A percentile compares a stretch with the other conserved stretches of the same genome.
Evolutionary conservation across 441 rosid species (phyloP).

Genomic region (Euphorbia celastroides): DNA sequence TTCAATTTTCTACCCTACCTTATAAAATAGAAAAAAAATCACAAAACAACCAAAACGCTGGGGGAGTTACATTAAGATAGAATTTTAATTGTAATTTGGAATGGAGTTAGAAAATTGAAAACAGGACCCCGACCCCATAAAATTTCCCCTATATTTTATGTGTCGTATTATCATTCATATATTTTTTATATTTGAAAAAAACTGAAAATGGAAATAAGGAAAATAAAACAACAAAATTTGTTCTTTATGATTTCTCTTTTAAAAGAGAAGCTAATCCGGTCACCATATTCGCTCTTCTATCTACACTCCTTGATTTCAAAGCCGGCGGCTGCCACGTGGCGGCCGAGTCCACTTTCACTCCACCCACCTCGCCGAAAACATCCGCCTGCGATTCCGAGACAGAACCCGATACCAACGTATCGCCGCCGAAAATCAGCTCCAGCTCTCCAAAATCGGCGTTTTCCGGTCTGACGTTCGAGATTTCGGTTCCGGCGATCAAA

Average conservation of each 20-base stretch:
- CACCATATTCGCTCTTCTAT: slow-evolving; percentile 60
- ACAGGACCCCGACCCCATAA: too few relatives aligned
- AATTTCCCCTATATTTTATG: slow-evolving; percentile 14
- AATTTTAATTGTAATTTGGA: too few relatives aligned
- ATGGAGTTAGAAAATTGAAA: too few relatives aligned
- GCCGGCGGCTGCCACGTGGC: slow-evolving; percentile 54
- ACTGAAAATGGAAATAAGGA: slow-evolving; percentile 3
- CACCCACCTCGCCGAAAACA: slow-evolving; percentile 4
- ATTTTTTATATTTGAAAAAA: slow-evolving; percentile 20
- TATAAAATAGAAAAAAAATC: too few relatives aligned
- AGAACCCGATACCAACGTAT: slow-evolving; percentile 10
- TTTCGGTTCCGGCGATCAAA: slow-evolving; percentile 14
- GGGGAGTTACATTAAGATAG: too few relatives aligned
- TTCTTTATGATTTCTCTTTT: slow-evolving; percentile 56
- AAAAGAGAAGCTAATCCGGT: slow-evolving; percentile 87
- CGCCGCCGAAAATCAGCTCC: slow-evolving; percentile 58
- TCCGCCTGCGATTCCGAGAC: slow-evolving; percentile 21
- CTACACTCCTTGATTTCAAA: slow-evolving; percentile 46
- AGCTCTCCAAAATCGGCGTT: slow-evolving; percentile 36
- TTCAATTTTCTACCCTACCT: too few relatives aligned
- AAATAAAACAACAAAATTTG: slow-evolving; percentile 28
- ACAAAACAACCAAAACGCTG: too few relatives aligned
- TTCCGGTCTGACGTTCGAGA: neutral
- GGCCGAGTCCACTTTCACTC: slow-evolving; percentile 14
- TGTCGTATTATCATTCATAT: slow-evolving; percentile 19